These are phyloP conservation scores for Monilinia polystroma DNA, from an alignment of 2,329 filamentous ascomycete genomes.

Conservation along the genomic window DNA sequence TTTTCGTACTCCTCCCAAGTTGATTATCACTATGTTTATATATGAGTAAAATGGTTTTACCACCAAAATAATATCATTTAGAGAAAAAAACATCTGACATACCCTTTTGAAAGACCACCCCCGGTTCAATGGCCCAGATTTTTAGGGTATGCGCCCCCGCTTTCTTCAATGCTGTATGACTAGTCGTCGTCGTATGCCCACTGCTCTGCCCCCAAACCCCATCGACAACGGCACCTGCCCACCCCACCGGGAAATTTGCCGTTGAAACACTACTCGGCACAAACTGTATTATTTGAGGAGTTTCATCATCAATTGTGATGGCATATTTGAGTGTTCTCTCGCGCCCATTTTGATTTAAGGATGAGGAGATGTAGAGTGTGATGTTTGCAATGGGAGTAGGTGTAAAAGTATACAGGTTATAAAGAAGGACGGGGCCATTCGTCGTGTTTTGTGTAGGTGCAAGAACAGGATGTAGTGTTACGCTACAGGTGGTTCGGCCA, in stretches of 20 bases:
- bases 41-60: neutral
- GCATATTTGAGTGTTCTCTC: constrained; percentile 52
- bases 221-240: constrained; percentile 34
- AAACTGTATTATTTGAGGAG: constrained; percentile 42
- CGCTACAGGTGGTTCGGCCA: constrained; percentile 57
- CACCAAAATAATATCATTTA: neutral
- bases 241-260: constrained; percentile 31
- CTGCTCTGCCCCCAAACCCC: constrained; percentile 34
- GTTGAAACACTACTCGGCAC: constrained; percentile 31
- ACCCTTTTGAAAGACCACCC: constrained; percentile 43
- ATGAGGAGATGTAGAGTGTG: constrained; percentile 53
- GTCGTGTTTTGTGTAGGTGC: constrained; percentile 50
- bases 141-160: constrained; percentile 40
- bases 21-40: constrained; percentile 39
- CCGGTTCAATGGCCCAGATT: constrained; percentile 42
- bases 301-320: constrained; percentile 46
- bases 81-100: neutral
- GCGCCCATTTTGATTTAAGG: constrained; percentile 50
- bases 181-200: constrained; percentile 37
- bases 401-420: constrained; percentile 61
- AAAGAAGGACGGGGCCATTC: constrained; percentile 56
- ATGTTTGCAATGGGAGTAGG: constrained; percentile 42
- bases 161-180: constrained; percentile 28
- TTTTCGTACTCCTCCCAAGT: constrained; percentile 44
- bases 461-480: constrained; percentile 55